Conservation (phyloP, 139 green algal genomes). For the Cymbomonas tetramitiformis region DNA sequence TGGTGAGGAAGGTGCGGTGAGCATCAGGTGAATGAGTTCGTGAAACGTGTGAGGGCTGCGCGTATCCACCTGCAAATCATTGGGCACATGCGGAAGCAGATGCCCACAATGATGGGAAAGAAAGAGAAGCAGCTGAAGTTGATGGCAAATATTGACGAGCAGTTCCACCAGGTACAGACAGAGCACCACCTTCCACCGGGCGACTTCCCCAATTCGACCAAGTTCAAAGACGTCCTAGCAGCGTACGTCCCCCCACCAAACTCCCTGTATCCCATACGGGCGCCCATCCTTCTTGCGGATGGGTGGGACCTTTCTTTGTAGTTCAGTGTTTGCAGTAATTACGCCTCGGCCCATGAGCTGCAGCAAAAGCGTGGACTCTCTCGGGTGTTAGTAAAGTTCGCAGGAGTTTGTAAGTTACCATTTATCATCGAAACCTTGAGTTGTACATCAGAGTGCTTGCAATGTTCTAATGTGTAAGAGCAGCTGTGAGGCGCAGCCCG, state of each 20-base stretch:
- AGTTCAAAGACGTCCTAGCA: conserved; percentile 71
- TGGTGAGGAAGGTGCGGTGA: not conserved
- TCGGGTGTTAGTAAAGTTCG: no score
- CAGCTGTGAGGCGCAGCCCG: no score
- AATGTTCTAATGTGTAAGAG: no score
- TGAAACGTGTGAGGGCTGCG: conserved; percentile 77
- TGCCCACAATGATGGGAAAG: conserved; percentile 79
- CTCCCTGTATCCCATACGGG: not conserved
- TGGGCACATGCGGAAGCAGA: conserved; percentile 57
- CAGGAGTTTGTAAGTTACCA: no score
- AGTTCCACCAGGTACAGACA: conserved; percentile 65
- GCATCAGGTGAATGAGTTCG: conserved; percentile 89
- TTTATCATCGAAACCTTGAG: no score
- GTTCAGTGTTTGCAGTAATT: no score
- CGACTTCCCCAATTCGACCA: conserved; percentile 73
- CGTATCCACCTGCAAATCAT: conserved; percentile 86
- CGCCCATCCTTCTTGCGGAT: not conserved
- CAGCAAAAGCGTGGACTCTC: no score
- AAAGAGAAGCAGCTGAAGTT: conserved; percentile 55
- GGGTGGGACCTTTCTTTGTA: not conserved
- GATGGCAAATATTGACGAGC: conserved; percentile 37
- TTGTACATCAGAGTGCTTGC: no score
- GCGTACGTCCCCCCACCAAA: no score
- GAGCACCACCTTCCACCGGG: conserved; percentile 75
- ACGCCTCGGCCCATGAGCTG: no score